Evolutionary conservation across 2,329 filamentous ascomycete genomes (phyloP).

Genomic region (Diaporthe destruens): DNA sequence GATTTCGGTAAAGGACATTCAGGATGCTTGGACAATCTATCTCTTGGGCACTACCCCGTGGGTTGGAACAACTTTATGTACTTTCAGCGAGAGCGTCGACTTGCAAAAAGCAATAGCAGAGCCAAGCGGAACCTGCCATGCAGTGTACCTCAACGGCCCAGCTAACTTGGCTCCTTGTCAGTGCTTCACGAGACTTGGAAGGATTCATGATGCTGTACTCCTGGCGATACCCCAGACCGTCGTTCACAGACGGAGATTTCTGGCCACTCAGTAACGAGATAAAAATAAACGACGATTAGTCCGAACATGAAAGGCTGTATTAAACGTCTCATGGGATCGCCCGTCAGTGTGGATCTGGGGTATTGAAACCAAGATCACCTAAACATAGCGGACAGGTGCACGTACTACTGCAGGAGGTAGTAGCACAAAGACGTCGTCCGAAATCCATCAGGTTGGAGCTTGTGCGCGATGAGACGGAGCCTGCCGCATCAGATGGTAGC

Average conservation of each 20-base stretch:
- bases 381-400: neutral
- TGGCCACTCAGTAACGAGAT: neutral
- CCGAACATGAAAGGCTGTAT: neutral
- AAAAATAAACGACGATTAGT: neutral
- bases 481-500: constrained; percentile 10
- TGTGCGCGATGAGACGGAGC: constrained; percentile 20
- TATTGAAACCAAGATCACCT: constrained; percentile 4
- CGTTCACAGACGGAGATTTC: neutral
- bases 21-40: neutral
- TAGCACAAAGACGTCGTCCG: neutral
- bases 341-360: neutral
- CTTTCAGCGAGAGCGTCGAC: neutral
- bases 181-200: constrained; percentile 14
- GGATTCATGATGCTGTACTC: neutral
- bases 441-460: neutral
- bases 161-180: constrained; percentile 16
- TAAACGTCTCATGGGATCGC: neutral
- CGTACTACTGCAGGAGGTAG: neutral
- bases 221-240: neutral
- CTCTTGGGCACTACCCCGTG: neutral
- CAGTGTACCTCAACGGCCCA: neutral
- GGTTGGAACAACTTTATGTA: neutral
- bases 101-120: neutral
- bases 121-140: neutral
- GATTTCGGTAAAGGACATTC: neutral